phyloP scores from a whole-genome alignment of 1,284 basidiomycete genomes.

The Kwoniella shivajii region DNA sequence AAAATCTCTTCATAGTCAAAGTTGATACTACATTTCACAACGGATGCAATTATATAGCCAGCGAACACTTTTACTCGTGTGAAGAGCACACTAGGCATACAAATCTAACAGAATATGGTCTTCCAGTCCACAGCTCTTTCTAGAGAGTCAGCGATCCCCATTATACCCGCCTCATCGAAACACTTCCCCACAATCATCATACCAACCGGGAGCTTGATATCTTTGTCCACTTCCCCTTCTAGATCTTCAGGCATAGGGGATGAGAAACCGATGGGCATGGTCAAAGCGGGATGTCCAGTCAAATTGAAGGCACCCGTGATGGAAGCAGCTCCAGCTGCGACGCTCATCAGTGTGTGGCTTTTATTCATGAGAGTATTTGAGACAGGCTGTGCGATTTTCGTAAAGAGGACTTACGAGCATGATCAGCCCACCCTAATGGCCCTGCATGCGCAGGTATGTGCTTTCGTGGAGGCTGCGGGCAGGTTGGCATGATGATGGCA shows the following conservation, averaged over 20 bases:
- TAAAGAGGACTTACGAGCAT: slow-evolving; percentile 14
- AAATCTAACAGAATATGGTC: too few relatives aligned
- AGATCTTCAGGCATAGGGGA: slow-evolving; percentile 21
- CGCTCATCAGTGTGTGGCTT: background rate
- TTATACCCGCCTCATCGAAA: slow-evolving; percentile 48
- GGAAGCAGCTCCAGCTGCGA: slow-evolving; percentile 21
- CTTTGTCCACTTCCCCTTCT: slow-evolving; percentile 26
- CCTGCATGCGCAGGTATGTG: slow-evolving; percentile 19
- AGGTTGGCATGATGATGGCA: slow-evolving; percentile 58
- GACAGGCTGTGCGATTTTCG: too few relatives aligned
- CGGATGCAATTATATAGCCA: too few relatives aligned
- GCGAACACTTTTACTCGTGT: too few relatives aligned
- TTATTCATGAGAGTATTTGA: slow-evolving; percentile 13
- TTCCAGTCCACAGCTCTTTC: slow-evolving; percentile 43
- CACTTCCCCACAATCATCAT: slow-evolving; percentile 52
- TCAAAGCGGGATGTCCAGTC: slow-evolving; percentile 27
- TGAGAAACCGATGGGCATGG: slow-evolving; percentile 22
- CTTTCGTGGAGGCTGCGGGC: slow-evolving; percentile 23
- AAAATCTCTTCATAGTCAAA: too few relatives aligned
- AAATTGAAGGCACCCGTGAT: slow-evolving; percentile 38
- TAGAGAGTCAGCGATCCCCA: slow-evolving; percentile 51
- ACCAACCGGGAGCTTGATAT: slow-evolving; percentile 50
- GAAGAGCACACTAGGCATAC: too few relatives aligned
- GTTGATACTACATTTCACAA: too few relatives aligned
- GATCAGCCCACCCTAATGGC: slow-evolving; percentile 23